A percentile compares a stretch with the other conserved stretches of the same genome.
Evolutionary conservation across 805 yeast genomes (phyloP).

Genomic region (Candida awuae): DNA sequence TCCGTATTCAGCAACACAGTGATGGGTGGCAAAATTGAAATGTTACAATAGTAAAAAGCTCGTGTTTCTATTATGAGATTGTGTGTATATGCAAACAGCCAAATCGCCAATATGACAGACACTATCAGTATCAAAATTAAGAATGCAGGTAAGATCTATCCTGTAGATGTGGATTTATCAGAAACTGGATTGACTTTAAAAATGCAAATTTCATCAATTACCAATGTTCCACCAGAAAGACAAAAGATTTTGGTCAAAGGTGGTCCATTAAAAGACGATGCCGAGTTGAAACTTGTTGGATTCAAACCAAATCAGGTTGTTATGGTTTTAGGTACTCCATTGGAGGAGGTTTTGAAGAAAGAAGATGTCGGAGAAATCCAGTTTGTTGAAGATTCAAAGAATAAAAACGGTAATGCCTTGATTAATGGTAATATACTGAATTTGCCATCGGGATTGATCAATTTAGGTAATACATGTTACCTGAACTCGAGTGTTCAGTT

Average conservation of each 20-base stretch:
- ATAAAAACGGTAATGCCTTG: slow-evolving; percentile 15
- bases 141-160: slow-evolving; percentile 62
- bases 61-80: no score
- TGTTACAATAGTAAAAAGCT: no score
- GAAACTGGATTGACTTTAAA: slow-evolving; percentile 61
- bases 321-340: slow-evolving; percentile 92
- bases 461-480: slow-evolving; percentile 73
- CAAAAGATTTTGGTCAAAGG: slow-evolving; percentile 88
- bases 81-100: no score
- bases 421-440: slow-evolving; percentile 17
- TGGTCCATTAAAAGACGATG: slow-evolving; percentile 74
- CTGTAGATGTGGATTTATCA: slow-evolving; percentile 43
- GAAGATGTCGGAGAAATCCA: slow-evolving; percentile 46
- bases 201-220: slow-evolving; percentile 56
- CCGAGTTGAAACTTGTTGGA: slow-evolving; percentile 39
- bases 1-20: no score
- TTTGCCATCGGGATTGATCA: slow-evolving; percentile 59
- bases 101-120: neutral
- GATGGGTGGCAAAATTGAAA: no score
- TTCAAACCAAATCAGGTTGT: slow-evolving; percentile 60
- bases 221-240: slow-evolving; percentile 79
- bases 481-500: slow-evolving; percentile 64
- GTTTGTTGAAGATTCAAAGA: slow-evolving; percentile 57
- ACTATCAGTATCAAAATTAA: slow-evolving; percentile 33
- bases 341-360: slow-evolving; percentile 38